Evolutionary conservation across 192 early-diverging fungal genomes (phyloP), one percentile per base, ranked within the genome.

Genomic region (Pilaira anomala): DNA sequence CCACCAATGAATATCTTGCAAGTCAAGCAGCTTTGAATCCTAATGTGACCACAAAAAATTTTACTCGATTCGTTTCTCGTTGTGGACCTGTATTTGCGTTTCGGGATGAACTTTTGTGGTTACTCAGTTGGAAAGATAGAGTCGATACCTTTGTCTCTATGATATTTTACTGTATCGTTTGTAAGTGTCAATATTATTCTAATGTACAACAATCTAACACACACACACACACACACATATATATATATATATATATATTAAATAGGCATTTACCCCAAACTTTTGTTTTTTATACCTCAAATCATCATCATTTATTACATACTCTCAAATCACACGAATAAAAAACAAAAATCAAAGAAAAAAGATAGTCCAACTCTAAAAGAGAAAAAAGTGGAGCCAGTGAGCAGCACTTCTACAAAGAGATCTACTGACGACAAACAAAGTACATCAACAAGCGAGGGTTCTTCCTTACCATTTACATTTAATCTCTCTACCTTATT

Each of bases 61-160:
- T 88, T 58, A 80, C 83, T 30, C 66, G 78, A 22, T 89, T 92
- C 68, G 85, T 91, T 0, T 72, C 83, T 45, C 78, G 85, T 25
- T 74, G 87, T 30, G 81, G 87, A 0, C 79, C 78, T 21, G 57
- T 90, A 25, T 88, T 92, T 61, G 75, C 71, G 44, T 74, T 82
- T 52, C 80, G 88, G 62, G 87, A 91, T 51, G 57, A 53, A 24
- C 63, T 89, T 28, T 73, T 79, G n/a, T 72, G 80, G 29, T 60
- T 92, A 18, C 51, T 92, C 42, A 80, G 75, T 16, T 92, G 90
- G 91, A 80, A 86, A 61, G 84, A 88, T 51, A 74, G 86, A 2
- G 62, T 81, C n/a, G 79, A 84, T 61, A 87, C 88, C 3, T 54
- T 79, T 26, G 65, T 80, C 26, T 70, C 78, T 7, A 57, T 84